phyloP scores from a whole-genome alignment of 148 eudicot species.

The Vaccinium darrowii region DNA sequence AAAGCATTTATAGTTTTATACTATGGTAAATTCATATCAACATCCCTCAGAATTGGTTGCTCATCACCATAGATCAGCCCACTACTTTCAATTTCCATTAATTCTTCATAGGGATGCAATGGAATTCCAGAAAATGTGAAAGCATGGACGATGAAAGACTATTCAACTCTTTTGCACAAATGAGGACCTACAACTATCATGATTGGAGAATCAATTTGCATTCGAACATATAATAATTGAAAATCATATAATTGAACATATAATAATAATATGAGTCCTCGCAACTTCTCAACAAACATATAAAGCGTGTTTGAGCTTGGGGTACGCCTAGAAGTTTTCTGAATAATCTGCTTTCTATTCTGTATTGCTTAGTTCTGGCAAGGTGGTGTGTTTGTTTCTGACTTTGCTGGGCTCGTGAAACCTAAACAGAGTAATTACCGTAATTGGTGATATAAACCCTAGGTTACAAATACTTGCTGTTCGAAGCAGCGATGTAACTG shows the following conservation, averaged over 20 bases:
- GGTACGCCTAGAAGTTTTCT: too few species aligned
- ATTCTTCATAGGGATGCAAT: slow-evolving; percentile 13
- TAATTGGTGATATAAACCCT: too few species aligned
- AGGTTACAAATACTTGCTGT: neutral
- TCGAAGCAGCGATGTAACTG: neutral
- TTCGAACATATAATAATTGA: too few species aligned
- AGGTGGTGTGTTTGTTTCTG: neutral
- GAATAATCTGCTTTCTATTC: too few species aligned
- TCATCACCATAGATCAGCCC: neutral
- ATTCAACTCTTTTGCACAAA: neutral
- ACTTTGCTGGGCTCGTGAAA: neutral
- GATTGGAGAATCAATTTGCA: neutral
- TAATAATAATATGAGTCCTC: too few species aligned
- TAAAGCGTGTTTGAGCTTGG: too few species aligned
- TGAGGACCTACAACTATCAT: neutral
- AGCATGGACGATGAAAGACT: neutral
- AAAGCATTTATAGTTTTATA: neutral
- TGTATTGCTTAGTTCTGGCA: neutral
- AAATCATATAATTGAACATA: too few species aligned
- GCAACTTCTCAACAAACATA: neutral
- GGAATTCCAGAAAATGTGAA: neutral
- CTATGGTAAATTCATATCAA: neutral
- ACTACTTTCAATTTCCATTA: neutral
- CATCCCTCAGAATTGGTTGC: slow-evolving; percentile 12
- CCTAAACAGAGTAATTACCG: neutral